Evolutionary conservation across 2,329 filamentous ascomycete species (phyloP), one percentile per base, ranked within the genome.

Genomic region (Calonectria henricotiae): DNA sequence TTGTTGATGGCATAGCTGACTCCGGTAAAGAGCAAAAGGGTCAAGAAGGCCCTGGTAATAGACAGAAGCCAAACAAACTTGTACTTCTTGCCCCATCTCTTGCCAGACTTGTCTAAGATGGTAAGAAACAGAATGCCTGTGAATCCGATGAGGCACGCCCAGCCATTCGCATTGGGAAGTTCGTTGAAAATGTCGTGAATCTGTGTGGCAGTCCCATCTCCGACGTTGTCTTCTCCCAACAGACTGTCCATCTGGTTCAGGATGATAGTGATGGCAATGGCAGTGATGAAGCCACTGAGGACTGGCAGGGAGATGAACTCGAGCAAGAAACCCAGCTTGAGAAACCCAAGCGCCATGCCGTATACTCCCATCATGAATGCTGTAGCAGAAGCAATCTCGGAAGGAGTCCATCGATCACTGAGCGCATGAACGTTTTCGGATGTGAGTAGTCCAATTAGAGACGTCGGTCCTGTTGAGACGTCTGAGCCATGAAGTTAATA

Each of bases 261-360:
- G 25, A 89, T 87, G 76, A 92, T 92, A 35, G 89, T 90, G 58
- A 92, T 87, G 27, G 89, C 90, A 1, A 90, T 90, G 1, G 90
- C 90, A 0, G 89, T 90, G 74, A 92, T 91, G 81, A 92, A 92
- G 5, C 90, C 90, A 7, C 85, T 89, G 0, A 92, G 84, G 1
- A 92, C 89, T 0, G 90, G 90, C 1, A 90, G 85, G 0, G 90
- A 91, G 73, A 92, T 89, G 74, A 91, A 92, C 70, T 92, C 89
- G 23, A 92, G 84, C 5, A 92, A 82, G 77, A 91, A 92, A 0
- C 90, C 90, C 5, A 92, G 86, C 63, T 89, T 90, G 25, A 92
- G 83, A 1, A 92, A 82, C 0, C 90, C 90, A 3, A 92, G 81
- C 17, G 85, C 83, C 25, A 92, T 84, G 17, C 87, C 84, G 74